phyloP scores from a whole-genome alignment of 2,329 filamentous ascomycete species.

The Beauveria scarabaeidicola region DNA sequence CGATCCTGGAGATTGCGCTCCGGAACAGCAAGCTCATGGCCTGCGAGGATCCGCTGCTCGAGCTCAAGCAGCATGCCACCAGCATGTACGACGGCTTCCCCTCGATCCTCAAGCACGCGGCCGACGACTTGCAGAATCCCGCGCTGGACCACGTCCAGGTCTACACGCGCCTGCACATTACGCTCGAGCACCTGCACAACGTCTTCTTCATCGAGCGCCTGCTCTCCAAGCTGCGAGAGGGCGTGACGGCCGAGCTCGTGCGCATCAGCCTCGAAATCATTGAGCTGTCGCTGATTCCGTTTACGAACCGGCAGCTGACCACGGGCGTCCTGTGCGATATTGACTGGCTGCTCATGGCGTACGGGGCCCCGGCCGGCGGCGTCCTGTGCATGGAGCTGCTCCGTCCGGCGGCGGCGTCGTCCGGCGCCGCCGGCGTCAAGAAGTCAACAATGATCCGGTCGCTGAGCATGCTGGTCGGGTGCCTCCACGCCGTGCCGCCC shows the following conservation, averaged over 20 bases:
- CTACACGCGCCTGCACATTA: constrained; percentile 36
- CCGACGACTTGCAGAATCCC: constrained; percentile 40
- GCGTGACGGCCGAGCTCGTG: constrained; percentile 30
- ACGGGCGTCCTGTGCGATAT: constrained; percentile 29
- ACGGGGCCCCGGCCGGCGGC: constrained; percentile 37
- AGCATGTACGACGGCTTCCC: constrained; percentile 37
- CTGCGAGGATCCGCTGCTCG: constrained; percentile 31
- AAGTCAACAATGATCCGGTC: constrained; percentile 41
- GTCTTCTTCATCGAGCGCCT: constrained; percentile 50
- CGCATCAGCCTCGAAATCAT: constrained; percentile 38
- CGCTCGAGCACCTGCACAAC: constrained; percentile 44
- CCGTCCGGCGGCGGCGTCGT: constrained; percentile 21
- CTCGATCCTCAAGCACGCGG: constrained; percentile 39
- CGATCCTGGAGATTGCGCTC: constrained; percentile 22
- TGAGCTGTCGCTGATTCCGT: constrained; percentile 34
- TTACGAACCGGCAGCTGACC: constrained; percentile 38
- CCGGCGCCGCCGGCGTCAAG: constrained; percentile 25
- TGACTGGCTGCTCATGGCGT: constrained; percentile 42
- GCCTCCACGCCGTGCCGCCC: constrained; percentile 39
- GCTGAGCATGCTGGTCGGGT: constrained; percentile 39
- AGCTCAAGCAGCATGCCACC: constrained; percentile 36
- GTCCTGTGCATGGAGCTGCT: constrained; percentile 42
- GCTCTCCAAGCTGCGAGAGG: constrained; percentile 33
- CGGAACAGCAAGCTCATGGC: constrained; percentile 24
- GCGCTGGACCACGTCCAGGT: constrained; percentile 31